A percentile compares a stretch with the other conserved stretches of the same genome.
Evolutionary conservation across 352 stramenopile species (phyloP).

Genomic region (Pilasporangium apinafurcum): DNA sequence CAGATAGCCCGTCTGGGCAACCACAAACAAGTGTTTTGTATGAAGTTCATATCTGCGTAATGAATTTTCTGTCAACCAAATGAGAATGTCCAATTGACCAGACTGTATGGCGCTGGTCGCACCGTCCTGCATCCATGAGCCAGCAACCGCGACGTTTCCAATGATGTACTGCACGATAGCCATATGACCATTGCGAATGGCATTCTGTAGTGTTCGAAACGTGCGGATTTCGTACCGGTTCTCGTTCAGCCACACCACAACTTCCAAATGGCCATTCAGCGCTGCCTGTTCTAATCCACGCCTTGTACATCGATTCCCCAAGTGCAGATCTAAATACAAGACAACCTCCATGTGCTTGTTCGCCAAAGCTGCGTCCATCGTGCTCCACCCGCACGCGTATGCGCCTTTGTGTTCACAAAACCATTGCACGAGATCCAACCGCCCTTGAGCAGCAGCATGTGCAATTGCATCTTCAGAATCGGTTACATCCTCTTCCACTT

Average conservation of each 20-base stretch:
- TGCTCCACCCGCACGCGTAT: constrained; percentile 25
- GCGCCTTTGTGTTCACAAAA: constrained; percentile 29
- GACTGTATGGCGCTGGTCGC: too few relatives aligned
- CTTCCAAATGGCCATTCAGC: constrained; percentile 20
- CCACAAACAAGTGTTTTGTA: constrained; percentile 6
- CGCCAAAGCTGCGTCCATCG: constrained; percentile 31
- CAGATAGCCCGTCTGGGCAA: constrained; percentile 3
- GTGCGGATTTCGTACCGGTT: constrained; percentile 22
- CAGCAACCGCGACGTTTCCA: constrained; percentile 20
- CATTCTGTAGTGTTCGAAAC: constrained; percentile 29
- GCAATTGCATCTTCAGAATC: constrained; percentile 27
- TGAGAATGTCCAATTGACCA: constrained; percentile 7
- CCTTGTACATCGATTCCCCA: constrained; percentile 35
- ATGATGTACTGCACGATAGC: constrained; percentile 33
- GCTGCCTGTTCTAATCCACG: constrained; percentile 24
- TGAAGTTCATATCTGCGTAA: too few relatives aligned
- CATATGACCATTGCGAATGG: constrained; percentile 28
- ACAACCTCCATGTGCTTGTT: constrained; percentile 34
- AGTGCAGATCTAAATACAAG: constrained; percentile 15
- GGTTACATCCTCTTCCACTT: constrained; percentile 26
- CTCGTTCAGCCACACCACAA: constrained; percentile 29
- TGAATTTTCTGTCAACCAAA: constrained; percentile 1
- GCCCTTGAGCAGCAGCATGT: constrained; percentile 13
- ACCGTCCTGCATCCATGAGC: constrained; percentile 15
- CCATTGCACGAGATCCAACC: constrained; percentile 18